These are phyloP conservation scores for Glycyrrhiza uralensis DNA, from an alignment of 306 rosid genomes.

Conservation along the genomic window DNA sequence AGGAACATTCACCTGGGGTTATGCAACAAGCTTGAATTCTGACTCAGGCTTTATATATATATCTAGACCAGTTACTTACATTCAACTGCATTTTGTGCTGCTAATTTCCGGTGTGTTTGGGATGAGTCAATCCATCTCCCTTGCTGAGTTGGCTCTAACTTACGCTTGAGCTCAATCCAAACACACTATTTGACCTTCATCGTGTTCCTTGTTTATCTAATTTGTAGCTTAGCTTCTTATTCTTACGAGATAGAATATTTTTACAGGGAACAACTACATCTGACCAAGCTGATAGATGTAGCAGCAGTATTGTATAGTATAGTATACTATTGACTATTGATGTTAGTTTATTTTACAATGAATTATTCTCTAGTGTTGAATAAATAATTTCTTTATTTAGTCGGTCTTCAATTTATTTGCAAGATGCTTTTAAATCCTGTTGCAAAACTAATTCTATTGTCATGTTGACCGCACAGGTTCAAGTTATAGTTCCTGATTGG, in stretches of 20 bases:
- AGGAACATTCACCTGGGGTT: constrained; percentile 43
- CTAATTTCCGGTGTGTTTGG: too few relatives aligned
- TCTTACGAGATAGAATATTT: neutral
- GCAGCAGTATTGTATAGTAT: constrained; percentile 33
- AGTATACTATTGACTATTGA: constrained; percentile 12
- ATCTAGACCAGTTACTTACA: neutral
- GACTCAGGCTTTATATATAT: constrained; percentile 27
- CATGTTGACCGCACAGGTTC: too few relatives aligned
- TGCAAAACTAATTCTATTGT: too few relatives aligned
- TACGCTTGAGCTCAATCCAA: too few relatives aligned
- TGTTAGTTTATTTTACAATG: neutral
- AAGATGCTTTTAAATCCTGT: too few relatives aligned
- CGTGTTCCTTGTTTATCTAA: neutral
- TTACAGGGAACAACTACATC: constrained; percentile 11
- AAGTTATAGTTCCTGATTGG: too few relatives aligned
- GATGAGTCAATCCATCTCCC: too few relatives aligned
- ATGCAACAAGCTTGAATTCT: constrained; percentile 77
- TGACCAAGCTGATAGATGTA: constrained; percentile 26
- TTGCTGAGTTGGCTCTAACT: too few relatives aligned
- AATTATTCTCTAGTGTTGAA: neutral
- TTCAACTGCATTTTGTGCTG: neutral
- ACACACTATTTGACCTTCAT: neutral
- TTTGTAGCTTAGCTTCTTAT: constrained; percentile 12
- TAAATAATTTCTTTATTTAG: neutral
- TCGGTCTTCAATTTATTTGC: neutral